A percentile compares a stretch with the other conserved stretches of the same genome.
Evolutionary conservation across 108 stramenopile genomes (phyloP).

Genomic region (Skeletonema potamos): DNA sequence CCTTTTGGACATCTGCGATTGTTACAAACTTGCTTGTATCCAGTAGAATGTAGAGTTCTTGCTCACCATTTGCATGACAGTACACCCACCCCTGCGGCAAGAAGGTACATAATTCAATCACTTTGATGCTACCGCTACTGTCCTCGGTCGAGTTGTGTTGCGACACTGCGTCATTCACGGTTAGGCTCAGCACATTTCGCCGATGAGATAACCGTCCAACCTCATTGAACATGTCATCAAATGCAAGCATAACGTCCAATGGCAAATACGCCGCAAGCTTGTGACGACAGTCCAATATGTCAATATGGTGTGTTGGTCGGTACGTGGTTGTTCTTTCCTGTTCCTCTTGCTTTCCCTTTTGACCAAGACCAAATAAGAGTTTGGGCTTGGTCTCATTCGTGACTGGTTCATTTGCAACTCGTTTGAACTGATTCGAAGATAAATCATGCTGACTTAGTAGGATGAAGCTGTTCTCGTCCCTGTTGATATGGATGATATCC

Average conservation of each 20-base stretch:
- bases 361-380: slow-evolving; percentile 39
- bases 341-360: slow-evolving; percentile 29
- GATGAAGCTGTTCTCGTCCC: slow-evolving; percentile 47
- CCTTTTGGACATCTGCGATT: slow-evolving; percentile 68
- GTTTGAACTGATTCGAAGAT: slow-evolving; percentile 23
- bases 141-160: neutral
- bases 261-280: slow-evolving; percentile 61
- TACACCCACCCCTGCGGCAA: slow-evolving; percentile 73
- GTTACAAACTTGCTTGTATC: slow-evolving; percentile 67
- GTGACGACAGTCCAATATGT: slow-evolving; percentile 66
- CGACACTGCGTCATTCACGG: neutral
- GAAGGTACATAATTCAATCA: slow-evolving; percentile 64
- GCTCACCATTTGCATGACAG: slow-evolving; percentile 40
- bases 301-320: slow-evolving; percentile 4
- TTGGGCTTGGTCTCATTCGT: slow-evolving; percentile 14
- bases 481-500: slow-evolving; percentile 61
- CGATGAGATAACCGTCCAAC: slow-evolving; percentile 29
- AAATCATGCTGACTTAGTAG: slow-evolving; percentile 54
- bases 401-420: slow-evolving; percentile 9
- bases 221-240: slow-evolving; percentile 79
- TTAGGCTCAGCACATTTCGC: slow-evolving; percentile 8
- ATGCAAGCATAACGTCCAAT: slow-evolving; percentile 62
- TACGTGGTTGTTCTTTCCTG: neutral
- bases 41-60: slow-evolving; percentile 68
- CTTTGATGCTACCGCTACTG: neutral